These are phyloP conservation scores for Globisporangium heterothallicum DNA, from an alignment of 352 stramenopile species.

Conservation along the genomic window DNA sequence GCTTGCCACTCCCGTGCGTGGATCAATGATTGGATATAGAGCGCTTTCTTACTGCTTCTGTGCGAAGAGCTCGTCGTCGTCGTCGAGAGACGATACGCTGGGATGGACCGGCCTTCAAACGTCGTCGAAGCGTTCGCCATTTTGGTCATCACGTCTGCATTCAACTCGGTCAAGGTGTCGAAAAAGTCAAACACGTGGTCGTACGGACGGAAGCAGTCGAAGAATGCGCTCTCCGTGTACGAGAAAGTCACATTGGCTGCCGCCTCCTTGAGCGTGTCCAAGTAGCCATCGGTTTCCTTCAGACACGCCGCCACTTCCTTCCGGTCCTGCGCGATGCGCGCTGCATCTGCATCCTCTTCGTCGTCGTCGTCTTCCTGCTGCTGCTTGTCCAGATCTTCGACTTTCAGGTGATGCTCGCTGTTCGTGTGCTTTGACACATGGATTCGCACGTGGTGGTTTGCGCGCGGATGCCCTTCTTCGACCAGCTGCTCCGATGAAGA, in stretches of 20 bases:
- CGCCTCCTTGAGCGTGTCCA: slow-evolving; percentile 21
- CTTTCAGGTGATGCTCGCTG: not conserved
- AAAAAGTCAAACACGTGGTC: slow-evolving; percentile 66
- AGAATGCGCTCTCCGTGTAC: slow-evolving; percentile 54
- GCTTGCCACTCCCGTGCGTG: slow-evolving; percentile 57
- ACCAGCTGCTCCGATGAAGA: too few relatives aligned
- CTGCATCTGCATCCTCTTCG: not conserved
- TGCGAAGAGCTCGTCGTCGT: slow-evolving; percentile 2
- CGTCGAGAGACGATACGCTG: slow-evolving; percentile 59
- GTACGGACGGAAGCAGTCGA: slow-evolving; percentile 63
- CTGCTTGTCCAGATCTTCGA: not conserved
- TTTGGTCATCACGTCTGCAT: slow-evolving; percentile 45
- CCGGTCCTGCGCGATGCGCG: slow-evolving; percentile 29
- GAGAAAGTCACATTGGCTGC: not conserved
- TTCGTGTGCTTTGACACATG: not conserved
- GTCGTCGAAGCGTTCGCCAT: slow-evolving; percentile 44
- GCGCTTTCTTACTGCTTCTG: slow-evolving; percentile 23
- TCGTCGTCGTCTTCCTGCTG: slow-evolving; percentile 2
- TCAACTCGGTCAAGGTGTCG: slow-evolving; percentile 35
- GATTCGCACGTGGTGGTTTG: not conserved
- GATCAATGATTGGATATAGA: slow-evolving; percentile 66
- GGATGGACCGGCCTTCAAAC: slow-evolving; percentile 46
- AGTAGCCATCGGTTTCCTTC: slow-evolving; percentile 42
- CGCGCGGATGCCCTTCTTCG: not conserved
- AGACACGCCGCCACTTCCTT: slow-evolving; percentile 37